phyloP scores from a whole-genome alignment of 2,329 filamentous ascomycete species.

The Fusarium scirpi region DNA sequence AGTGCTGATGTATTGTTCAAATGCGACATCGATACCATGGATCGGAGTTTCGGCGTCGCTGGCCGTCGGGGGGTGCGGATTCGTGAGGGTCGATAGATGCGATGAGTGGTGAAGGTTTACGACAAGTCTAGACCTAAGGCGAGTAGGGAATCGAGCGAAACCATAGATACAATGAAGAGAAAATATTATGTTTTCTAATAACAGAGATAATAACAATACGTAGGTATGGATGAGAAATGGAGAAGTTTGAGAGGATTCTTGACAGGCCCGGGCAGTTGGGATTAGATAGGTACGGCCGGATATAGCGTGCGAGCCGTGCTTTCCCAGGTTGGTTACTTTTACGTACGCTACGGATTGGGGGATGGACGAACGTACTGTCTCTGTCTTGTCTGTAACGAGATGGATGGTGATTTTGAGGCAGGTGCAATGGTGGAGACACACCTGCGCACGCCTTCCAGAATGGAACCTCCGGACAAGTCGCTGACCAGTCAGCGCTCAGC shows the following conservation, averaged over 20 bases:
- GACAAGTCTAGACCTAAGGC: constrained; percentile 3
- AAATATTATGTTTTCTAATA: constrained; percentile 21
- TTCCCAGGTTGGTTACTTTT: constrained; percentile 29
- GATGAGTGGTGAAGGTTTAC: constrained; percentile 13
- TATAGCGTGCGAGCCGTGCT: constrained; percentile 37
- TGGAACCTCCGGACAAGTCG: constrained; percentile 44
- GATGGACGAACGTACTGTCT: constrained; percentile 14
- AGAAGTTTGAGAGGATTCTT: constrained; percentile 41
- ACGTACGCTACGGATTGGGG: constrained; percentile 20
- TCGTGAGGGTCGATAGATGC: constrained; percentile 13
- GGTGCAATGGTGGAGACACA: constrained; percentile 37
- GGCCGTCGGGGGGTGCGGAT: constrained; percentile 28
- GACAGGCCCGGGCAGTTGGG: constrained; percentile 22
- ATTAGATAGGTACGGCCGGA: constrained; percentile 36
- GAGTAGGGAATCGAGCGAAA: constrained; percentile 2
- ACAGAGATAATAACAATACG: constrained; percentile 16
- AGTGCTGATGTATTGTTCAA: constrained; percentile 13
- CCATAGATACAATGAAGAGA: constrained; percentile 12
- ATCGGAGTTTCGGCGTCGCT: constrained; percentile 30
- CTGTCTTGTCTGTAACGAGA: constrained; percentile 1
- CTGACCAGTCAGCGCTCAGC: constrained; percentile 17
- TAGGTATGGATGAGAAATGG: constrained; percentile 24
- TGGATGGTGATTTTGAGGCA: constrained; percentile 40
- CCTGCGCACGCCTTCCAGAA: constrained; percentile 38
- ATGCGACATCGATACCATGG: constrained; percentile 27